Conservation (phyloP, 1,139 yeast species). For the Sugiyamaella xylanicola region DNA sequence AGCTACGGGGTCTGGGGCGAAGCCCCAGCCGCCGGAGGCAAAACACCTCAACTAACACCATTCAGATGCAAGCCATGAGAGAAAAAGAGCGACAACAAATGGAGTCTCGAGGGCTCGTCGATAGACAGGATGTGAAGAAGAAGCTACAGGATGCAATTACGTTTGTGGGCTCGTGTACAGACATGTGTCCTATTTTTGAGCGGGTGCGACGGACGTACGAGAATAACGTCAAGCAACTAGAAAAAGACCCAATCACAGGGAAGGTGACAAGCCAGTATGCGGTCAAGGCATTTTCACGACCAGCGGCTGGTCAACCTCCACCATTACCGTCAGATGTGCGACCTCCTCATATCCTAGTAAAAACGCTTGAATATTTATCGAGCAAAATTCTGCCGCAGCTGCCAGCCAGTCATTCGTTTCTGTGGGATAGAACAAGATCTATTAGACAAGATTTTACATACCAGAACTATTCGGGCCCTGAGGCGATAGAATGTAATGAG, state of each 20-base stretch:
- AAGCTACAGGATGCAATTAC: constrained; percentile 81
- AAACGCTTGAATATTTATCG: constrained; percentile 70
- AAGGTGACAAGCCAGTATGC: constrained; percentile 66
- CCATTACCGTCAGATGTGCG: constrained; percentile 97
- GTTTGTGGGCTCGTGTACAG: constrained; percentile 85
- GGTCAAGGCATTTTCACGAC: constrained; percentile 91
- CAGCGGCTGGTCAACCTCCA: constrained; percentile 98
- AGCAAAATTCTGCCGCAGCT: constrained; percentile 62
- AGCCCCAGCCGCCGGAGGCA: constrained; percentile 1
- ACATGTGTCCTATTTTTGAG: constrained; percentile 95
- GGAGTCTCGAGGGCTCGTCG: constrained; percentile 84
- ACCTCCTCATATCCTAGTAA: constrained; percentile 74
- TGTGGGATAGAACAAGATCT: constrained; percentile 99
- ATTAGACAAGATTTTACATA: constrained; percentile 96
- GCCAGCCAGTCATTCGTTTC: constrained; percentile 85
- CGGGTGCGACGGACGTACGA: constrained; percentile 86
- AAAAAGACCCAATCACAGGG: constrained; percentile 62
- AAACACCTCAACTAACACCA: constrained; percentile 5
- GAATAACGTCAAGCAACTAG: constrained; percentile 80
- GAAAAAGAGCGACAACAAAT: constrained; percentile 75
- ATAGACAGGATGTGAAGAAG: constrained; percentile 81
- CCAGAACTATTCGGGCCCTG: constrained; percentile 92
- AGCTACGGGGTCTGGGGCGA: background rate
- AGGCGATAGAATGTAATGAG: constrained; percentile 92
- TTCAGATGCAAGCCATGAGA: constrained; percentile 59